Evolutionary conservation across 2,329 filamentous ascomycete species (phyloP).

Genomic region (Paramyrothecium sp.): DNA sequence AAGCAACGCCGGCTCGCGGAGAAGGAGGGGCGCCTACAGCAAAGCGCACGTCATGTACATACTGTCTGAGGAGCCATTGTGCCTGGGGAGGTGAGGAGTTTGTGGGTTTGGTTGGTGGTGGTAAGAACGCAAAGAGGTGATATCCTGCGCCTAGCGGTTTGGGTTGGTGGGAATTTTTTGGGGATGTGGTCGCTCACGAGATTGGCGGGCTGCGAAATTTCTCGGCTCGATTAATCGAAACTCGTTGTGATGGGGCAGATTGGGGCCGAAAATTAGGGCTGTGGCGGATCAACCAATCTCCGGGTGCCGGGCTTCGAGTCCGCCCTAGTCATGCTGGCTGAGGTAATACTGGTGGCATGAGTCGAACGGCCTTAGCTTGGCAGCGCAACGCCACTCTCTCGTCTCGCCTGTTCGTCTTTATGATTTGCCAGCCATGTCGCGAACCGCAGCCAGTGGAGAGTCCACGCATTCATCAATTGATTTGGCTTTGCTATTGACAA

Average conservation of each 20-base stretch:
- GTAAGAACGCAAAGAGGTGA: slow-evolving; percentile 60
- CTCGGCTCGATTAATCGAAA: slow-evolving; percentile 6
- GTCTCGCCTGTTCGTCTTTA: too few relatives aligned
- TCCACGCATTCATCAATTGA: too few relatives aligned
- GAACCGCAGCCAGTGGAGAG: too few relatives aligned
- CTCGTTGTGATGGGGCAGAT: slow-evolving; percentile 25
- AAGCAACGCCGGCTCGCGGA: neutral
- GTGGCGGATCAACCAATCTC: slow-evolving; percentile 16
- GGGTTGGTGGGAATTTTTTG: slow-evolving; percentile 10
- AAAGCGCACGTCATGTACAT: slow-evolving; percentile 85
- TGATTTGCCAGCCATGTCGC: too few relatives aligned
- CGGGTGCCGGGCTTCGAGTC: neutral
- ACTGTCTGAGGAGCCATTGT: slow-evolving; percentile 87
- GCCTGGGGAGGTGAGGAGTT: slow-evolving; percentile 21
- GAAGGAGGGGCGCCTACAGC: slow-evolving; percentile 70
- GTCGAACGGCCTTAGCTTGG: too few relatives aligned
- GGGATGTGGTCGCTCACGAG: slow-evolving; percentile 6
- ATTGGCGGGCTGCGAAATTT: slow-evolving; percentile 11
- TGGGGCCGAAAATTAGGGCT: slow-evolving; percentile 31
- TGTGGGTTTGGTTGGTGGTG: slow-evolving; percentile 22
- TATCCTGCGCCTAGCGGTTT: slow-evolving; percentile 71
- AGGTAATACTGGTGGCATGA: too few relatives aligned
- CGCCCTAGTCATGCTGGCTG: too few relatives aligned
- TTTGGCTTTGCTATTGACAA: too few relatives aligned
- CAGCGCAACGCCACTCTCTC: too few relatives aligned